These are phyloP conservation scores for Curvularia lunata DNA, from an alignment of 2,329 filamentous ascomycete species.

Conservation along the genomic window DNA sequence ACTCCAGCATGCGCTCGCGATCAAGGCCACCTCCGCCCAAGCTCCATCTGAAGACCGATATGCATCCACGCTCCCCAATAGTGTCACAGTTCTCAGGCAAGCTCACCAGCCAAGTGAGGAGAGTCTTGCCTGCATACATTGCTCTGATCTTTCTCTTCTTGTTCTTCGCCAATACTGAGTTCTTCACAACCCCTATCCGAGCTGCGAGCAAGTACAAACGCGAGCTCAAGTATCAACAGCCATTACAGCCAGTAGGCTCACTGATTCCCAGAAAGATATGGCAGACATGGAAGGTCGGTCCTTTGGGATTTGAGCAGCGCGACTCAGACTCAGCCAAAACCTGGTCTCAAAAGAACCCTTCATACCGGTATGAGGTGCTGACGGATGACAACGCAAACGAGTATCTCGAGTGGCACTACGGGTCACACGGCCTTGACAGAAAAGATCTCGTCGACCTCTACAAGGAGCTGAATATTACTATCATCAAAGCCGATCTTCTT, in stretches of 20 bases:
- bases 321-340: constrained; percentile 67
- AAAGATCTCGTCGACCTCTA: constrained; percentile 56
- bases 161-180: constrained; percentile 42
- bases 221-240: constrained; percentile 45
- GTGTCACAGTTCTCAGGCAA: constrained; percentile 42
- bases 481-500: constrained; percentile 70
- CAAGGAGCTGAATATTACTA: constrained; percentile 57
- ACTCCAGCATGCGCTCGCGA: constrained; percentile 45
- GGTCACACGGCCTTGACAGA: constrained; percentile 68
- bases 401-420: constrained; percentile 73
- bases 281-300: constrained; percentile 78
- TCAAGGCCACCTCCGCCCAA: constrained; percentile 42
- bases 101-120: constrained; percentile 44
- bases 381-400: constrained; percentile 71
- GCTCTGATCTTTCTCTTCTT: constrained; percentile 39
- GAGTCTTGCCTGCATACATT: constrained; percentile 44
- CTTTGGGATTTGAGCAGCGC: constrained; percentile 69
- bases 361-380: constrained; percentile 70
- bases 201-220: constrained; percentile 44
- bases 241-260: constrained; percentile 31
- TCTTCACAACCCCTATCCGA: constrained; percentile 44
- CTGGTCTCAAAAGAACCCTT: constrained; percentile 71
- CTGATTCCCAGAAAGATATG: constrained; percentile 72
- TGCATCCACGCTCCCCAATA: constrained; percentile 45
- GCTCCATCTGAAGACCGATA: constrained; percentile 41